phyloP scores from a whole-genome alignment of 2,329 filamentous ascomycete genomes.

The Achaetomium macrosporum region DNA sequence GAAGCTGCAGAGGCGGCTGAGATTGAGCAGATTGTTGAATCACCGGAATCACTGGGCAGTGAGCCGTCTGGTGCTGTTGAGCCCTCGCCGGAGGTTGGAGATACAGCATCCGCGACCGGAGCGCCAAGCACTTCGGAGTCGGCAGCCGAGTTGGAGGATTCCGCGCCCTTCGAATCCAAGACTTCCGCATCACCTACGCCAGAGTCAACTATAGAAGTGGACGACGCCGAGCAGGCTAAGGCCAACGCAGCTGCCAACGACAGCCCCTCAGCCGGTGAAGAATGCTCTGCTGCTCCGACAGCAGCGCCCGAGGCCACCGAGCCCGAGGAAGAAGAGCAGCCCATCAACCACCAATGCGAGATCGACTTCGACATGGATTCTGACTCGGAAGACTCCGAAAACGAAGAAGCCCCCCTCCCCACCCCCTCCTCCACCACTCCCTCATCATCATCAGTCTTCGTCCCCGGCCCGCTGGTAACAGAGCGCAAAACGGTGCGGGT shows the following conservation, averaged over 20 bases:
- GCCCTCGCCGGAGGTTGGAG: too few relatives aligned
- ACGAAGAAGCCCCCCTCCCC: neutral
- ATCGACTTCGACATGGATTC: neutral
- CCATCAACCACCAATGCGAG: too few relatives aligned
- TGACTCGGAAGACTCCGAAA: neutral
- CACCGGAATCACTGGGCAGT: too few relatives aligned
- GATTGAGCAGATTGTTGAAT: too few relatives aligned
- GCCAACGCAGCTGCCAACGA: neutral
- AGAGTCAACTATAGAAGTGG: too few relatives aligned
- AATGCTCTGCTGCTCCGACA: neutral
- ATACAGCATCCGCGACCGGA: too few relatives aligned
- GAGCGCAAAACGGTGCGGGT: slow-evolving; percentile 25
- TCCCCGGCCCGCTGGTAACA: slow-evolving; percentile 18
- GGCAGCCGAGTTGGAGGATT: too few relatives aligned
- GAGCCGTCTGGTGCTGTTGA: too few relatives aligned
- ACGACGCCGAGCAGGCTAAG: neutral
- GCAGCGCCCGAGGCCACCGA: neutral
- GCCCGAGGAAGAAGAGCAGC: neutral
- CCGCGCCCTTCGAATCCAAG: too few relatives aligned
- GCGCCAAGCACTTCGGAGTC: too few relatives aligned
- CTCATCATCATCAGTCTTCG: slow-evolving; percentile 3
- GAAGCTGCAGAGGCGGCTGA: too few relatives aligned
- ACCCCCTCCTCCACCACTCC: neutral
- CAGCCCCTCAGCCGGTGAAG: neutral
- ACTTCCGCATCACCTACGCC: too few relatives aligned